Conservation (phyloP, 768 basidiomycete genomes). For the Termitomyces sp. region DNA sequence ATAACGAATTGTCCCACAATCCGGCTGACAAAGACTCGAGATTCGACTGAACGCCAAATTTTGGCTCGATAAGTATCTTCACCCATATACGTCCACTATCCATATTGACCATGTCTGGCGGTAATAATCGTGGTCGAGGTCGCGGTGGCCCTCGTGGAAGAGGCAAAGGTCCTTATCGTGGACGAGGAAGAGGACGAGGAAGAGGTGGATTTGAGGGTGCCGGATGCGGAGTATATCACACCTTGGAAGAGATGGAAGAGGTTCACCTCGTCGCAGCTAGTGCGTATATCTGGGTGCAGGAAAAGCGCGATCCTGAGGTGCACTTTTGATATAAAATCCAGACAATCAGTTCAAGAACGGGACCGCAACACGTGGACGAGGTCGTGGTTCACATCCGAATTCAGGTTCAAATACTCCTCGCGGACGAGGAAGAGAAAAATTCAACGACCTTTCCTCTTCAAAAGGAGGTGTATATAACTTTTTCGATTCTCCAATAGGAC, state of each 20-base stretch:
- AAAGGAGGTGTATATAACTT: neutral
- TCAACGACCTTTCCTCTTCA: neutral
- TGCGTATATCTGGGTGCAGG: slow-evolving; percentile 17
- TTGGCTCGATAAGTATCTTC: neutral
- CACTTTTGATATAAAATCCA: slow-evolving; percentile 9
- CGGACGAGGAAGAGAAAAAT: slow-evolving; percentile 17
- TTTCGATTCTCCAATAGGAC: slow-evolving; percentile 8
- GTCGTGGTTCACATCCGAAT: slow-evolving; percentile 9
- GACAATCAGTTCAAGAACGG: slow-evolving; percentile 13
- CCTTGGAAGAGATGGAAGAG: slow-evolving; percentile 16
- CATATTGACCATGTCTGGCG: neutral
- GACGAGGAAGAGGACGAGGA: slow-evolving; percentile 24
- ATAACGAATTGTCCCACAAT: too few species aligned
- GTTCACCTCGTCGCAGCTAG: slow-evolving; percentile 19
- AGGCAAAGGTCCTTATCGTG: slow-evolving; percentile 16
- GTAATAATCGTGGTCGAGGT: slow-evolving; percentile 11
- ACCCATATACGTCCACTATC: neutral
- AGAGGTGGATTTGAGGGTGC: slow-evolving; percentile 19
- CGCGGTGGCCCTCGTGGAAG: slow-evolving; percentile 13
- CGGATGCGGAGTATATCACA: slow-evolving; percentile 18
- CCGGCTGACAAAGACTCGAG: neutral
- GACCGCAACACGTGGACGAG: slow-evolving; percentile 16
- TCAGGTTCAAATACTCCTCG: slow-evolving; percentile 15
- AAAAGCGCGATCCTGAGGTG: slow-evolving; percentile 2
- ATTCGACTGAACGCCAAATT: neutral